phyloP scores from a whole-genome alignment of 192 early-diverging fungal species.

The Coemansia sp. region DNA sequence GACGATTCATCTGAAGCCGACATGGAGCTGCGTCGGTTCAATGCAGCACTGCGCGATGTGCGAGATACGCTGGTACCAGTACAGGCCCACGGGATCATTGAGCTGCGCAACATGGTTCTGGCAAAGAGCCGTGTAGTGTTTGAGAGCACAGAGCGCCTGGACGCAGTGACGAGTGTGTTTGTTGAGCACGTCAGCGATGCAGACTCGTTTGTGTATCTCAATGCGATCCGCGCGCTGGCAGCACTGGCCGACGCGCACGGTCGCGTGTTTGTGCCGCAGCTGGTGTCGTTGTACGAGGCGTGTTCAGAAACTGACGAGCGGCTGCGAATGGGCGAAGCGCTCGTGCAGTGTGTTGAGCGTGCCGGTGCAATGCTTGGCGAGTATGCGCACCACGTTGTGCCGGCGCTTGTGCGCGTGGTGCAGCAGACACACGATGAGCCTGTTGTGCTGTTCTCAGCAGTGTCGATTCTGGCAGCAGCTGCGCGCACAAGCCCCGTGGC shows the following conservation, averaged over 20 bases:
- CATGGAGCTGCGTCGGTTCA: conserved; percentile 61
- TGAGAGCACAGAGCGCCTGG: conserved; percentile 54
- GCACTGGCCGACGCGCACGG: conserved; percentile 83
- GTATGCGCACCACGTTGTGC: conserved; percentile 55
- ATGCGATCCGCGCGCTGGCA: conserved; percentile 84
- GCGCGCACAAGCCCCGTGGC: conserved; percentile 74
- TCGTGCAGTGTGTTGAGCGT: conserved; percentile 81
- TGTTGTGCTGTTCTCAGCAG: conserved; percentile 58
- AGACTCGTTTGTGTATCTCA: conserved; percentile 92
- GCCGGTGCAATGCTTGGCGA: conserved; percentile 77
- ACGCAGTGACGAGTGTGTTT: conserved; percentile 73
- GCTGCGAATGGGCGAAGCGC: conserved; percentile 82
- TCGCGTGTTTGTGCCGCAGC: conserved; percentile 62
- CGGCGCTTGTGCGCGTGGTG: conserved; percentile 36
- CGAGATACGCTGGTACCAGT: conserved; percentile 80
- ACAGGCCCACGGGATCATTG: conserved; percentile 80
- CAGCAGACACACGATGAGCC: conserved; percentile 25
- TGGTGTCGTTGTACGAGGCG: conserved; percentile 67
- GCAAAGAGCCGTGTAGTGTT: conserved; percentile 61
- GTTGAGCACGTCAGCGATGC: conserved; percentile 71
- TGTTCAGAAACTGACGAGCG: conserved; percentile 60
- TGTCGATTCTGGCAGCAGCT: conserved; percentile 65
- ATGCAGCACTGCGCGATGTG: conserved; percentile 74
- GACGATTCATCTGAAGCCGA: conserved; percentile 1
- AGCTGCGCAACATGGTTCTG: conserved; percentile 80